Percentiles rank a stretch among this genome's conserved stretches.
These are phyloP conservation scores for Ochromonas danica DNA, from an alignment of 108 stramenopile genomes.

Conservation along the genomic window DNA sequence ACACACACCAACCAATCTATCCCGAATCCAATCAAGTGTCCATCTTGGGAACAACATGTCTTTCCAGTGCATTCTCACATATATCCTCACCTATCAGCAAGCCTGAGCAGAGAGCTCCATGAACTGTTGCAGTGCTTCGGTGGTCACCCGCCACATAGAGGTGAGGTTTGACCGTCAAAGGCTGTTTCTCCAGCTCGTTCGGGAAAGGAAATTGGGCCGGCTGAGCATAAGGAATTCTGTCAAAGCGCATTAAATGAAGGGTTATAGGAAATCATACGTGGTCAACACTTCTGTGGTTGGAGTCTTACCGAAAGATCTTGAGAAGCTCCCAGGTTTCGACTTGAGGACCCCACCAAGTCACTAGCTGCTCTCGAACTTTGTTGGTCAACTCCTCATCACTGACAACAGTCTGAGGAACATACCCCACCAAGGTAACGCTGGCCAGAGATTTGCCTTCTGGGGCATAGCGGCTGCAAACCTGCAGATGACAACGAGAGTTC, in stretches of 20 bases:
- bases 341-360: background rate
- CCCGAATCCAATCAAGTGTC: too few species aligned
- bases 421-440: slow-evolving; percentile 40
- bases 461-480: slow-evolving; percentile 33
- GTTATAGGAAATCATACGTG: too few species aligned
- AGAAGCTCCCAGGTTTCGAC: background rate
- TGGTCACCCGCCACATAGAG: slow-evolving; percentile 49
- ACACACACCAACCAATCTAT: too few species aligned
- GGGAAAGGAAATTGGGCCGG: slow-evolving; percentile 46
- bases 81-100: too few species aligned
- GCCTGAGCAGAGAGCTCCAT: slow-evolving; percentile 48
- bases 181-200: slow-evolving; percentile 13
- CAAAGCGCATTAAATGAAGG: slow-evolving; percentile 49
- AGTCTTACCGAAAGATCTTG: background rate
- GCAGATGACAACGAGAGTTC: background rate
- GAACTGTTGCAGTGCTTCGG: slow-evolving; percentile 51
- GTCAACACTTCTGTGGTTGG: too few species aligned
- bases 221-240: slow-evolving; percentile 55
- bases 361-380: slow-evolving; percentile 3
- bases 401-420: background rate
- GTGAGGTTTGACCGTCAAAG: slow-evolving; percentile 29
- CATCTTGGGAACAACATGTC: too few species aligned
- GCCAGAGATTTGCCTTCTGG: slow-evolving; percentile 46
- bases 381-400: background rate
- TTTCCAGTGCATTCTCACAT: too few species aligned